A percentile compares a stretch with the other conserved stretches of the same genome.
phyloP scores from a whole-genome alignment of 495 filamentous ascomycete species.

The Penicillium desertorum region DNA sequence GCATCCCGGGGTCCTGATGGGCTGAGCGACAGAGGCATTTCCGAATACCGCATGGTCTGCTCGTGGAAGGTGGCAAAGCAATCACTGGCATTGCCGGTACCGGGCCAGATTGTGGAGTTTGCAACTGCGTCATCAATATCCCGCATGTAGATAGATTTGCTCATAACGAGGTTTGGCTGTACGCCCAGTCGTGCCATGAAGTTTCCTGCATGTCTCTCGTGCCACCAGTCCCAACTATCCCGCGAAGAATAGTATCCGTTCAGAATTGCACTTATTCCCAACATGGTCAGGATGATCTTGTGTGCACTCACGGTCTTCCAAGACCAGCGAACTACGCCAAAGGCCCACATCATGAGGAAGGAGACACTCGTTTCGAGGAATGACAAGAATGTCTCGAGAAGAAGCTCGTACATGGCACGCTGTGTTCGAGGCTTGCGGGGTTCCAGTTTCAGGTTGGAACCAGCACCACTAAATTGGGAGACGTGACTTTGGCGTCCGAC shows the following conservation, averaged over 20 bases:
- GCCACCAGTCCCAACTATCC: slow-evolving; percentile 74
- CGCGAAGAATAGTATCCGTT: slow-evolving; percentile 72
- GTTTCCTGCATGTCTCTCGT: slow-evolving; percentile 71
- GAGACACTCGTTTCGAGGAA: slow-evolving; percentile 68
- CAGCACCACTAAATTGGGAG: slow-evolving; percentile 58
- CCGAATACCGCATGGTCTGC: slow-evolving; percentile 35
- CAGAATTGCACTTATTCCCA: slow-evolving; percentile 63
- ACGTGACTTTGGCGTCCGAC: slow-evolving; percentile 71
- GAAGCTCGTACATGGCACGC: slow-evolving; percentile 63
- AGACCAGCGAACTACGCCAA: slow-evolving; percentile 58
- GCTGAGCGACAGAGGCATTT: slow-evolving; percentile 33
- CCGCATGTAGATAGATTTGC: slow-evolving; percentile 75
- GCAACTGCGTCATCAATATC: slow-evolving; percentile 73
- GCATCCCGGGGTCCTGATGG: slow-evolving; percentile 37
- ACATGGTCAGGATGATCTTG: slow-evolving; percentile 65
- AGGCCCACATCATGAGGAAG: slow-evolving; percentile 71
- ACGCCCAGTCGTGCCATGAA: slow-evolving; percentile 83
- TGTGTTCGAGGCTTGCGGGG: slow-evolving; percentile 61
- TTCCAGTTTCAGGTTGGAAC: slow-evolving; percentile 39
- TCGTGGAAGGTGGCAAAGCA: slow-evolving; percentile 50
- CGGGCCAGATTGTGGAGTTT: slow-evolving; percentile 41
- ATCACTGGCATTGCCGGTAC: slow-evolving; percentile 37
- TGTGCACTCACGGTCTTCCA: slow-evolving; percentile 74
- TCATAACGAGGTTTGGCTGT: slow-evolving; percentile 74
- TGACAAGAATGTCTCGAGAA: slow-evolving; percentile 66